Conservation (phyloP, 805 yeast genomes). For the Brettanomyces nanus region DNA sequence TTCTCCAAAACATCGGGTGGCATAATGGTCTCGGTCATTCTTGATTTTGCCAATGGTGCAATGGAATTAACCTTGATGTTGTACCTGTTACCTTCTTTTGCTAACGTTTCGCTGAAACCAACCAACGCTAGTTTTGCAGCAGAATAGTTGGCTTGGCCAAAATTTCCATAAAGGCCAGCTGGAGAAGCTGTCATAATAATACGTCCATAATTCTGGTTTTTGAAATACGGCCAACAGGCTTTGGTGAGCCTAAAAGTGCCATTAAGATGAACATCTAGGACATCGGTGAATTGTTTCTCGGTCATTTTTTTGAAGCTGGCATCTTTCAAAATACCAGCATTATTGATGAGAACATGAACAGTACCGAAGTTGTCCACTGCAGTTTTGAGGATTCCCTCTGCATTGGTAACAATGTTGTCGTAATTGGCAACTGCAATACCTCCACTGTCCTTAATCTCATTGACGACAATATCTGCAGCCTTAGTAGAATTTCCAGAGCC, state of each 20-base stretch:
- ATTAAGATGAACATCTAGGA: slow-evolving; percentile 78
- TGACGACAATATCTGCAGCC: slow-evolving; percentile 86
- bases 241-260: slow-evolving; percentile 81
- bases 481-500: slow-evolving; percentile 64
- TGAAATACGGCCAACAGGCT: slow-evolving; percentile 90
- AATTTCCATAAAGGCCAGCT: slow-evolving; percentile 94
- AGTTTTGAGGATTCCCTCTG: slow-evolving; percentile 76
- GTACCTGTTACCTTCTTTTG: slow-evolving; percentile 84
- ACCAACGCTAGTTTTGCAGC: slow-evolving; percentile 88
- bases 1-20: slow-evolving; percentile 79
- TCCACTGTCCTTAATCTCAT: slow-evolving; percentile 67
- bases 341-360: slow-evolving; percentile 82
- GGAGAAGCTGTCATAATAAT: slow-evolving; percentile 93
- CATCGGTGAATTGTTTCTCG: slow-evolving; percentile 69
- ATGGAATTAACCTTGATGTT: slow-evolving; percentile 80
- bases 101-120: slow-evolving; percentile 89
- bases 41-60: slow-evolving; percentile 91
- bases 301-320: slow-evolving; percentile 80
- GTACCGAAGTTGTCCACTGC: slow-evolving; percentile 84
- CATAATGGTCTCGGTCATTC: slow-evolving; percentile 89
- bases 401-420: slow-evolving; percentile 77
- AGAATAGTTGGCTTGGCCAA: slow-evolving; percentile 93
- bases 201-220: slow-evolving; percentile 80
- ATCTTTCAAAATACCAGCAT: slow-evolving; percentile 93
- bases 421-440: slow-evolving; percentile 91